Evolutionary conservation across 139 green algal genomes (phyloP).

Genomic region (Volvox africanus): DNA sequence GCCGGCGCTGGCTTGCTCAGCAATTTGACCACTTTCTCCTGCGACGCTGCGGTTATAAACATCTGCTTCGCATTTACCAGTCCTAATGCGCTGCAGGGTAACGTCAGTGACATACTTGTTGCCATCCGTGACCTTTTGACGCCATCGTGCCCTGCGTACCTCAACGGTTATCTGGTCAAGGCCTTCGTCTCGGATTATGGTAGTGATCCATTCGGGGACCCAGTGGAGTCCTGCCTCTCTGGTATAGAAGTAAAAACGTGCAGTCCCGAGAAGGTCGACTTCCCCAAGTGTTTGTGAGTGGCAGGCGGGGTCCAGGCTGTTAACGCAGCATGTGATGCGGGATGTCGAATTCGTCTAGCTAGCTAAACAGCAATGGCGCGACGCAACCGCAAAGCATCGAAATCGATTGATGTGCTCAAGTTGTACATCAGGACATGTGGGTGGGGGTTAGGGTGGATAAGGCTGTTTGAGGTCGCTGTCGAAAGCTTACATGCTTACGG

Average conservation of each 20-base stretch:
- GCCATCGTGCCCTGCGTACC: neutral
- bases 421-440: too few species aligned
- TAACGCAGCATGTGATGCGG: too few species aligned
- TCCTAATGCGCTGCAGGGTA: neutral
- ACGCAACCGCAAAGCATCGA: too few species aligned
- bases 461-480: too few species aligned
- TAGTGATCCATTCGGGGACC: neutral
- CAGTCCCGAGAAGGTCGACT: neutral
- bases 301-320: too few species aligned
- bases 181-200: neutral
- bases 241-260: too few species aligned
- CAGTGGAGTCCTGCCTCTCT: too few species aligned
- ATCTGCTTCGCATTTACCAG: neutral
- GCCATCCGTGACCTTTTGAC: neutral
- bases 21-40: neutral
- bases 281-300: constrained; percentile 27
- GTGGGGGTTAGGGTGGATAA: too few species aligned
- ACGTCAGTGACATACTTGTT: neutral
- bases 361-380: too few species aligned
- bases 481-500: too few species aligned
- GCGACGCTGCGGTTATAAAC: neutral
- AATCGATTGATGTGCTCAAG: too few species aligned
- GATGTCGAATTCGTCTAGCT: too few species aligned
- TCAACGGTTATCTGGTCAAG: neutral
- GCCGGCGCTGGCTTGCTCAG: neutral